These are phyloP conservation scores for Globisporangium iwayamae DNA, from an alignment of 352 stramenopile genomes.

Conservation along the genomic window DNA sequence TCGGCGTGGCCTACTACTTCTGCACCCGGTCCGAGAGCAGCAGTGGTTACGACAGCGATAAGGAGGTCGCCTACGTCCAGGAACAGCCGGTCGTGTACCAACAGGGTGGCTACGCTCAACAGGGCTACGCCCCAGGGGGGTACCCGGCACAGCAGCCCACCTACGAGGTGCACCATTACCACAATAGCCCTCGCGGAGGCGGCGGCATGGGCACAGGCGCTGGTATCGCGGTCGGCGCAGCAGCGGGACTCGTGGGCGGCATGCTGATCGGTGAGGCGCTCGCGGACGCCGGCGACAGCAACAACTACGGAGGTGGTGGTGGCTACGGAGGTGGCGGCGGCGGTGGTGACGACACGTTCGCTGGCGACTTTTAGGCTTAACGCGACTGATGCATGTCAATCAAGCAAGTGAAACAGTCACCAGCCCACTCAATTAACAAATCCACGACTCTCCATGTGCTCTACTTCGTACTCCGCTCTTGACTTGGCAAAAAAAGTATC, in stretches of 20 bases:
- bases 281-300: conserved; percentile 16
- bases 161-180: conserved; percentile 15
- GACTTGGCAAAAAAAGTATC: too few relatives aligned
- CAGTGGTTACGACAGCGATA: conserved; percentile 20
- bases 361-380: conserved; percentile 18
- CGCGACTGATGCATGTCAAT: neutral
- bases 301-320: conserved; percentile 11
- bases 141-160: conserved; percentile 30
- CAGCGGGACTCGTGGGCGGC: conserved; percentile 18
- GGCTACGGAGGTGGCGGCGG: neutral
- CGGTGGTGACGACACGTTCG: conserved; percentile 13
- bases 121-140: conserved; percentile 30
- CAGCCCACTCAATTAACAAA: neutral
- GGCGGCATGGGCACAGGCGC: conserved; percentile 19
- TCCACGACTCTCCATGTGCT: neutral
- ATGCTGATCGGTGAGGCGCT: conserved; percentile 21
- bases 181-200: conserved; percentile 11
- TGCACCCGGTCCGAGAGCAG: conserved; percentile 32
- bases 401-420: neutral
- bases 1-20: conserved; percentile 33
- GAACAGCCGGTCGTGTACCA: conserved; percentile 30
- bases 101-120: conserved; percentile 33
- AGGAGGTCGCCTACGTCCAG: conserved; percentile 32
- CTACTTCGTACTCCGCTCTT: too few relatives aligned
- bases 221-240: conserved; percentile 17